Base-by-base conservation (phyloP, 2,329 filamentous ascomycete genomes). In the Coniosporium tulheliwenetii region DNA sequence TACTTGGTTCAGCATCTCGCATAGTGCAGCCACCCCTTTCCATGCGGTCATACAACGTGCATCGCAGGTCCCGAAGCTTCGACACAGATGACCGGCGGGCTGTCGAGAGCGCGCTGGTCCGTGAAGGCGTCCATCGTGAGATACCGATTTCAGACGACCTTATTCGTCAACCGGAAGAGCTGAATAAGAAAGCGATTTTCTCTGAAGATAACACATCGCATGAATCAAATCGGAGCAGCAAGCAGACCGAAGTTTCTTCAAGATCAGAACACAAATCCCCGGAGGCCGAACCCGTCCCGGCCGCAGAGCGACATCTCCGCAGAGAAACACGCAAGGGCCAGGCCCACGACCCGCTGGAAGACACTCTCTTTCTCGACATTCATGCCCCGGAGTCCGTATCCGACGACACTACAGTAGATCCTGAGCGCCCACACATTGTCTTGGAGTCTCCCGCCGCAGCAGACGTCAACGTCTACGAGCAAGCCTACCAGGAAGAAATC, bases 391-490 rank as follows among this genome's bases (percentile, higher is more conserved):
- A 85, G 12, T 75, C 77, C 1, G 78, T 79, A 30, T 52, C 52
- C 36, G 67, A 70, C 2, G 65, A 65, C 13, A 50, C 56, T n/a
- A 48, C 57, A 5, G 42, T 47, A 10, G 55, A 60, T 16, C 49
- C 56, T 8, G 60, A 56, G 10, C 44, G 45, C 12, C 44, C 59
- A 10, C 59, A 70, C 15, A 57, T 80, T 4, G 78, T 94, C 34
- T 84, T 83, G 29, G 86, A 94, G 59, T 93, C 84, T 1, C 89
- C 89, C 2, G 80, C 80, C 0, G 81, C 79, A 1, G 82, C 84
- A 5, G 85, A 93, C 44, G 85, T 85, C 50, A 79, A 91, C 53
- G 80, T 96, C 43, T 95, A 94, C 57, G 85, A 93, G 57, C 76
- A 73, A 1, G 89, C 89, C 0, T 95, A 93, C 56, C 77, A 84